Percentiles rank a stretch among this genome's conserved stretches.
Evolutionary conservation across 169 alveolate species (phyloP).

Genomic region (Haemoproteus tartakovskyi): DNA sequence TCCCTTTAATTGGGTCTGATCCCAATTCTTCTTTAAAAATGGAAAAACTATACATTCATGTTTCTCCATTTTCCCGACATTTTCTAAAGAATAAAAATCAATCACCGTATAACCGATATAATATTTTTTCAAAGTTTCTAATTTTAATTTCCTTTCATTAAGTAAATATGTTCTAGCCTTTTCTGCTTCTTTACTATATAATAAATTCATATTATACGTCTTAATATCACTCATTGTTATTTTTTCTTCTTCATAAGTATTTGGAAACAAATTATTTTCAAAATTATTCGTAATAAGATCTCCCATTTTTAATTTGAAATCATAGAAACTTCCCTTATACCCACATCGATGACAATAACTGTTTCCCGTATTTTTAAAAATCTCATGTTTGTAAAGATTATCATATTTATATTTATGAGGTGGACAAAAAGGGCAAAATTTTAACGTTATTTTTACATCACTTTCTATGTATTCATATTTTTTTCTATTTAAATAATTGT

Average conservation of each 20-base stretch:
- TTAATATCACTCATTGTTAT: conserved; percentile 66
- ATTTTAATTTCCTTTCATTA: conserved; percentile 76
- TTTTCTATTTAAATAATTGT: conserved; percentile 78
- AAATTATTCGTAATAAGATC: conserved; percentile 70
- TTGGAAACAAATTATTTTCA: conserved; percentile 7
- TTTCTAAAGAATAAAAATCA: conserved; percentile 54
- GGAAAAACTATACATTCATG: conserved; percentile 63
- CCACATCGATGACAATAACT: conserved; percentile 86
- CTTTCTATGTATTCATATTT: conserved; percentile 75
- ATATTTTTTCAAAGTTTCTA: conserved; percentile 78
- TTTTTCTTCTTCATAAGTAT: conserved; percentile 60
- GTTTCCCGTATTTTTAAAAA: conserved; percentile 83
- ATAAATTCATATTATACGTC: conserved; percentile 71
- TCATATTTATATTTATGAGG: conserved; percentile 82
- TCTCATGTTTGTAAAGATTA: conserved; percentile 80
- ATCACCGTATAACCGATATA: conserved; percentile 82
- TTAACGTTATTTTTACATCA: conserved; percentile 77
- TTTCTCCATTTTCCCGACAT: conserved; percentile 54
- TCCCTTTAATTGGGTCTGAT: background rate
- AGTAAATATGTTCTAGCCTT: conserved; percentile 80
- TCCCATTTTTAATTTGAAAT: conserved; percentile 82
- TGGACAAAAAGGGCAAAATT: conserved; percentile 83
- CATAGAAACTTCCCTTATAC: conserved; percentile 83
- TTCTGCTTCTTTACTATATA: conserved; percentile 68
- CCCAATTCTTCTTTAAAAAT: conserved; percentile 14